A percentile compares a stretch with the other conserved stretches of the same genome.
These are phyloP conservation scores for Guillardia theta DNA, from an alignment of 78 protist genomes.

Conservation along the genomic window DNA sequence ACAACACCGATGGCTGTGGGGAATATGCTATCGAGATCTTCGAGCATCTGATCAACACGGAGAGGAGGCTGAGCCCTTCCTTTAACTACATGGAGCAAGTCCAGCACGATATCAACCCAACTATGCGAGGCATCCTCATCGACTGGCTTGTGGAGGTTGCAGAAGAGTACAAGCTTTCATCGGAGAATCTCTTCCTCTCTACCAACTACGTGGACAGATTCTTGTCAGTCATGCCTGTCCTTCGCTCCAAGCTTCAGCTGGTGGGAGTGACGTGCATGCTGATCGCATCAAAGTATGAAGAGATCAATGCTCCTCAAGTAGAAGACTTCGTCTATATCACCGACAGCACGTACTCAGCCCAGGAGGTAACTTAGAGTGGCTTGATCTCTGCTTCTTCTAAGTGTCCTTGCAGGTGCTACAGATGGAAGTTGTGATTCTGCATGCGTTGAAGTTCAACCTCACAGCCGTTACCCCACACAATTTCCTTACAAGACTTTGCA, in stretches of 20 bases:
- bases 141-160: conserved; percentile 90
- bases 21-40: neutral
- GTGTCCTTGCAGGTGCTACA: neutral
- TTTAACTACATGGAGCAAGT: neutral
- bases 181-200: conserved; percentile 66
- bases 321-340: conserved; percentile 67
- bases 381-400: neutral
- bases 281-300: conserved; percentile 72
- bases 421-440: neutral
- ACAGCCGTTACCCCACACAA: neutral
- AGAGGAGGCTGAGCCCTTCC: neutral
- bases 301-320: conserved; percentile 65
- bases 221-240: conserved; percentile 38
- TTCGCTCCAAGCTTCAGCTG: conserved; percentile 65
- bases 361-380: conserved; percentile 26
- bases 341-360: conserved; percentile 63
- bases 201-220: conserved; percentile 70
- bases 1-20: neutral
- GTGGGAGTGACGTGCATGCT: conserved; percentile 69
- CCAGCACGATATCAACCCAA: conserved; percentile 68
- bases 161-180: conserved; percentile 50
- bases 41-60: neutral
- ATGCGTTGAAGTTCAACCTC: neutral
- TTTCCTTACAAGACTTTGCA: neutral
- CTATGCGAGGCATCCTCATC: conserved; percentile 78